Conservation (phyloP, 805 yeast genomes). For the Priceomyces castillae region DNA sequence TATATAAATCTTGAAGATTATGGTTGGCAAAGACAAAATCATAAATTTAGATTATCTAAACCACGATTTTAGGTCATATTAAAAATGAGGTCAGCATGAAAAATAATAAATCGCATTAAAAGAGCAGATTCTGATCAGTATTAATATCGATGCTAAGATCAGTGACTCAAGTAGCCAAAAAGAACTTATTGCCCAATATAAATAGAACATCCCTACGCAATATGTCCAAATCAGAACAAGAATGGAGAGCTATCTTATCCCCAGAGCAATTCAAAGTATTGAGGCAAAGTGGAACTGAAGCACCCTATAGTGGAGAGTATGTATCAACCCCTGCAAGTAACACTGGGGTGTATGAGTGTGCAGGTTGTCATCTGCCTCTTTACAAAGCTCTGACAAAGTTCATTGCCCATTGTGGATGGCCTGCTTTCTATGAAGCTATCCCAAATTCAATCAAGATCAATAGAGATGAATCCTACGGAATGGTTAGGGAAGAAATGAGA, state of each 20-base stretch:
- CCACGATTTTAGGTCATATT: too few species aligned
- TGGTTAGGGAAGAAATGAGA: conserved; percentile 84
- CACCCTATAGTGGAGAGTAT: conserved; percentile 64
- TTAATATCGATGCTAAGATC: too few species aligned
- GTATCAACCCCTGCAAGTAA: conserved; percentile 46
- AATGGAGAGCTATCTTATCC: conserved; percentile 77
- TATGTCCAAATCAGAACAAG: conserved; percentile 44
- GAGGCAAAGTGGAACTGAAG: conserved; percentile 71
- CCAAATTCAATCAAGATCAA: conserved; percentile 70
- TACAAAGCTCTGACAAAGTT: conserved; percentile 81
- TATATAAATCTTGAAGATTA: too few species aligned
- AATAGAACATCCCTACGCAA: neutral
- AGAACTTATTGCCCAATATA: too few species aligned
- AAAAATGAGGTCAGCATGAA: too few species aligned
- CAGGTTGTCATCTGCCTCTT: conserved; percentile 77
- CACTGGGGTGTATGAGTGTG: conserved; percentile 75
- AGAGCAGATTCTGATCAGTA: too few species aligned
- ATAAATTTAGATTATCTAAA: too few species aligned
- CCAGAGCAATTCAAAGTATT: conserved; percentile 79
- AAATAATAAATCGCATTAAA: too few species aligned
- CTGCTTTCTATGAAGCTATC: conserved; percentile 87
- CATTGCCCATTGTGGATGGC: conserved; percentile 96
- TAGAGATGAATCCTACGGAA: conserved; percentile 66
- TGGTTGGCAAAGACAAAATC: too few species aligned
- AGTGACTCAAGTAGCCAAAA: too few species aligned